Evolutionary conservation across 306 rosid genomes (phyloP).

Genomic region (Acacia crassicarpa): DNA sequence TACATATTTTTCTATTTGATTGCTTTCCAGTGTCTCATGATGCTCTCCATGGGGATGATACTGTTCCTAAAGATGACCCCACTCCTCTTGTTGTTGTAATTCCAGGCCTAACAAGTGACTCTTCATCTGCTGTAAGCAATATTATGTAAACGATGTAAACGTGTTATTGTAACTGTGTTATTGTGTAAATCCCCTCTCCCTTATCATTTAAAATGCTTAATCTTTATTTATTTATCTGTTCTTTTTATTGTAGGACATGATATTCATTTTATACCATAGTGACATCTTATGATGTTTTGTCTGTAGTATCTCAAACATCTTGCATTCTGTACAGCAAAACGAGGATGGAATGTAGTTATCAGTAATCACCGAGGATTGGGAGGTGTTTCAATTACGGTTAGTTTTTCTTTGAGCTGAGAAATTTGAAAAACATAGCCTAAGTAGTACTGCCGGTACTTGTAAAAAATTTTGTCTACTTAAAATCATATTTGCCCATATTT

Average conservation of each 20-base stretch:
- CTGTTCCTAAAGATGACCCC: constrained; percentile 46
- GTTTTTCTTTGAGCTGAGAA: constrained; percentile 37
- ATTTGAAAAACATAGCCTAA: constrained; percentile 19
- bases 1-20: constrained; percentile 9
- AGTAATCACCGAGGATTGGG: constrained; percentile 95
- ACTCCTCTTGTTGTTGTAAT: constrained; percentile 70
- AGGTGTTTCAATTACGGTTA: constrained; percentile 91
- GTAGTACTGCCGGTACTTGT: not conserved
- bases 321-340: constrained; percentile 72
- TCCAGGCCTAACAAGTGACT: constrained; percentile 93
- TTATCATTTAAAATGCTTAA: not conserved
- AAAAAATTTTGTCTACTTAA: not conserved
- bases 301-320: constrained; percentile 93
- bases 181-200: not conserved
- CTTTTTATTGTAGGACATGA: not conserved
- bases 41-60: constrained; percentile 29
- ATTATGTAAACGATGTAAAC: constrained; percentile 1
- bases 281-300: constrained; percentile 21
- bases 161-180: not conserved
- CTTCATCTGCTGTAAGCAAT: constrained; percentile 74
- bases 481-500: not conserved
- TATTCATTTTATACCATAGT: constrained; percentile 24
- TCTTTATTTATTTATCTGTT: not conserved
- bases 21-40: constrained; percentile 49
- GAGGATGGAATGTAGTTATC: constrained; percentile 84